Percentiles rank a stretch among this genome's conserved stretches.
phyloP scores from a whole-genome alignment of 1,284 basidiomycete species.

The Ustilago esculenta region DNA sequence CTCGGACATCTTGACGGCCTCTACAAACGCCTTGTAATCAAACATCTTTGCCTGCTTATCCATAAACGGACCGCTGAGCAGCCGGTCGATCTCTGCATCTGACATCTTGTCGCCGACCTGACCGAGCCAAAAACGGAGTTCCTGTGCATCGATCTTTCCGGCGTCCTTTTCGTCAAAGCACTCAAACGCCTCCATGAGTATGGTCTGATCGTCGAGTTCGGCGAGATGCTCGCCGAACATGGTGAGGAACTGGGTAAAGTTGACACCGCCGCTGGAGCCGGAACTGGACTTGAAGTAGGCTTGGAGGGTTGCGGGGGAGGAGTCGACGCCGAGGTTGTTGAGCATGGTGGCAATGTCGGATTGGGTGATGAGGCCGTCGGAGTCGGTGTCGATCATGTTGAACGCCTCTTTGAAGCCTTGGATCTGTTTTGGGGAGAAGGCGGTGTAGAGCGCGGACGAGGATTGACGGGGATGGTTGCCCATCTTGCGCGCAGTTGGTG shows the following conservation, averaged over 20 bases:
- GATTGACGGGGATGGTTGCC: slow-evolving; percentile 57
- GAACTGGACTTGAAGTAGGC: slow-evolving; percentile 23
- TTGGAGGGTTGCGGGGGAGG: slow-evolving; percentile 15
- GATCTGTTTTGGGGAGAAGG: slow-evolving; percentile 65
- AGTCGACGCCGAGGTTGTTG: slow-evolving; percentile 57
- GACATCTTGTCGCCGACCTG: slow-evolving; percentile 62
- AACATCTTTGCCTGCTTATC: slow-evolving; percentile 60
- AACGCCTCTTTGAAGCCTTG: slow-evolving; percentile 69
- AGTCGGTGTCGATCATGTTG: slow-evolving; percentile 67
- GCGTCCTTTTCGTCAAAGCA: slow-evolving; percentile 66
- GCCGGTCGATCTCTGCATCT: slow-evolving; percentile 56
- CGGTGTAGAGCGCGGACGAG: slow-evolving; percentile 57
- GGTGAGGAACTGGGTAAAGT: slow-evolving; percentile 64
- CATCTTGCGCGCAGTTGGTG: slow-evolving; percentile 8
- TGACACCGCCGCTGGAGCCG: slow-evolving; percentile 28
- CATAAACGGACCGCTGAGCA: slow-evolving; percentile 57
- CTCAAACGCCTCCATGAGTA: slow-evolving; percentile 63
- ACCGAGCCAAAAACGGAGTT: slow-evolving; percentile 58
- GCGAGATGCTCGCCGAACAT: slow-evolving; percentile 62
- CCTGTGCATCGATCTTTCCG: slow-evolving; percentile 55
- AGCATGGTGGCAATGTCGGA: slow-evolving; percentile 63
- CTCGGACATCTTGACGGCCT: slow-evolving; percentile 64
- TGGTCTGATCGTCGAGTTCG: slow-evolving; percentile 57
- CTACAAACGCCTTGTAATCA: slow-evolving; percentile 65
- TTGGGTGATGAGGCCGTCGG: slow-evolving; percentile 65